Conservation (phyloP, 78 protist species). For the Dictyostelium purpureum region DNA sequence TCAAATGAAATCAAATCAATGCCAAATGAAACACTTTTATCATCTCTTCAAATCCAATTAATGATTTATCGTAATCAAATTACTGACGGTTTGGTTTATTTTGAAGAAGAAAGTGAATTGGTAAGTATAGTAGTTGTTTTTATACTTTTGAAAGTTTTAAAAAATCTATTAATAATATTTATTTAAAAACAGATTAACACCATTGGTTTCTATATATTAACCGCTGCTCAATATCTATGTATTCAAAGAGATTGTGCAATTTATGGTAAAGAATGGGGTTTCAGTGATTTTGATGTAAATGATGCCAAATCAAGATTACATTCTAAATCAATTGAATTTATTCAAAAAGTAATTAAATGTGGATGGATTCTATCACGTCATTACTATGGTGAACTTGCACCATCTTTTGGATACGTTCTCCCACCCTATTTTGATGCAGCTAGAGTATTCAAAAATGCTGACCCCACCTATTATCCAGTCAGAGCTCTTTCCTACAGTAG, state of each 20-base stretch:
- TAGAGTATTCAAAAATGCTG: not conserved
- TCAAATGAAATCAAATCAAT: not conserved
- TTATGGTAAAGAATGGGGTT: not conserved
- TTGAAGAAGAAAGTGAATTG: not conserved
- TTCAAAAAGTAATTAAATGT: not conserved
- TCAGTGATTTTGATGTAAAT: not conserved
- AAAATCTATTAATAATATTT: too few relatives aligned
- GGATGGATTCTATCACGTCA: not conserved
- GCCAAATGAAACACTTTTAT: not conserved
- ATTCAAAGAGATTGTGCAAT: not conserved
- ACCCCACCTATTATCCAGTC: not conserved
- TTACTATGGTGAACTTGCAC: not conserved
- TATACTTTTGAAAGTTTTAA: too few relatives aligned
- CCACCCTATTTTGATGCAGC: not conserved
- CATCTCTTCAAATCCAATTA: not conserved
- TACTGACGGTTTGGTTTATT: not conserved
- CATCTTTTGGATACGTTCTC: not conserved
- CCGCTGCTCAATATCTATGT: not conserved
- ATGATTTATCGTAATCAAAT: not conserved
- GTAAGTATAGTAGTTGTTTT: too few relatives aligned
- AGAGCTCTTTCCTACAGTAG: not conserved
- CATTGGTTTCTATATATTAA: not conserved
- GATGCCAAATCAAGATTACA: not conserved
- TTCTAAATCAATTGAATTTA: not conserved
- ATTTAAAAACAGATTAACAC: not conserved